Evolutionary conservation across 2,329 filamentous ascomycete species (phyloP).

Genomic region (Colletotrichum acutatum): DNA sequence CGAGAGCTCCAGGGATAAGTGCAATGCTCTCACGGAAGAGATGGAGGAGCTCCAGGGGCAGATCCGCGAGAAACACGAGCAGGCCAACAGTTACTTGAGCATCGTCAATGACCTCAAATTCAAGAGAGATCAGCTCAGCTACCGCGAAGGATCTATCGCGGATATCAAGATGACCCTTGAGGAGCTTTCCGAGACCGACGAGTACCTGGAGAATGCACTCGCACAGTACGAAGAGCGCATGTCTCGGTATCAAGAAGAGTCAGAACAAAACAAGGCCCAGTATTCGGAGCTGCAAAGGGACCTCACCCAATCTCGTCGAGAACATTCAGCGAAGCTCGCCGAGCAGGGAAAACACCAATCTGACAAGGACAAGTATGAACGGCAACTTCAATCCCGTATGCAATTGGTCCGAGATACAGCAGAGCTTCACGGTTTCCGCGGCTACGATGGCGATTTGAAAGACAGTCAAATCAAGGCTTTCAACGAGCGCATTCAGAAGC

Average conservation of each 20-base stretch:
- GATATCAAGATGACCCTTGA: conserved; percentile 79
- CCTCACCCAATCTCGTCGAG: conserved; percentile 55
- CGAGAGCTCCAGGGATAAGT: conserved; percentile 68
- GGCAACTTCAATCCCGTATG: conserved; percentile 77
- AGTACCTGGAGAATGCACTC: conserved; percentile 76
- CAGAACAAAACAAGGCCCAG: conserved; percentile 69
- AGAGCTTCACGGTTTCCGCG: conserved; percentile 80
- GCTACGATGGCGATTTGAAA: conserved; percentile 82
- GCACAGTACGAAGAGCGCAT: conserved; percentile 84
- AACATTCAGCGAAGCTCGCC: conserved; percentile 63
- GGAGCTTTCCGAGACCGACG: conserved; percentile 82
- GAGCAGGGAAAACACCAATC: conserved; percentile 85
- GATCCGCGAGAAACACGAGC: conserved; percentile 74
- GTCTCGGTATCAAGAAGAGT: conserved; percentile 70
- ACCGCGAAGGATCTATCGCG: conserved; percentile 75
- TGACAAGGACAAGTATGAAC: conserved; percentile 87
- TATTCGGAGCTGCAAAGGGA: conserved; percentile 73
- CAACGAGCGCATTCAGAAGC: conserved; percentile 79
- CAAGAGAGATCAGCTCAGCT: conserved; percentile 79
- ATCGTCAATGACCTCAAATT: conserved; percentile 80
- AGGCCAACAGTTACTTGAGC: conserved; percentile 78
- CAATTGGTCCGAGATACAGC: conserved; percentile 83
- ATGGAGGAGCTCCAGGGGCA: conserved; percentile 69
- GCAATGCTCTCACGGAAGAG: conserved; percentile 66
- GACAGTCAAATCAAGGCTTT: conserved; percentile 81